Percentiles rank a stretch among this genome's conserved stretches.
phyloP scores from a whole-genome alignment of 768 basidiomycete species.

The Psilocybe tampanensis region DNA sequence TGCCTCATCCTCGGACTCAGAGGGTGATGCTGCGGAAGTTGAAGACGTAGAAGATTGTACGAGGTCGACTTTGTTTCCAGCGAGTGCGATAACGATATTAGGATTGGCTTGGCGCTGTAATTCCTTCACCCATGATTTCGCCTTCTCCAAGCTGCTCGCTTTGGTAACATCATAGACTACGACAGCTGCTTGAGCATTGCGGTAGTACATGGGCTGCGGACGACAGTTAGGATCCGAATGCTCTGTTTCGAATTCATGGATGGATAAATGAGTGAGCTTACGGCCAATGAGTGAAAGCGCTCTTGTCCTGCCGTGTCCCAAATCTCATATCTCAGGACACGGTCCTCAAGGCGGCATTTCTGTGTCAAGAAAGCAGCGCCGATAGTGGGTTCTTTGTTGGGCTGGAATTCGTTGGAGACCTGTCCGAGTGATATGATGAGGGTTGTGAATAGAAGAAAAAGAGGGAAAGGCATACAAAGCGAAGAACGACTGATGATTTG shows the following conservation, averaged over 20 bases:
- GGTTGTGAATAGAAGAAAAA: background rate
- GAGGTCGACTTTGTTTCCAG: constrained; percentile 96
- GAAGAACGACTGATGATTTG: constrained; percentile 97
- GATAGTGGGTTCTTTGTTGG: constrained; percentile 98
- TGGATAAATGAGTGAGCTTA: constrained; percentile 39
- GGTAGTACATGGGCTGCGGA: constrained; percentile 93
- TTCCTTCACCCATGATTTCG: constrained; percentile 99
- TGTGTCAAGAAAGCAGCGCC: constrained; percentile 96
- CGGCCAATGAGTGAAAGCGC: constrained; percentile 96
- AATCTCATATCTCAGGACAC: constrained; percentile 91
- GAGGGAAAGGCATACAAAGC: constrained; percentile 69
- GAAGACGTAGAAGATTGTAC: constrained; percentile 67
- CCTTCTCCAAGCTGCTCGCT: constrained; percentile 93
- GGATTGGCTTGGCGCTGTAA: constrained; percentile 98
- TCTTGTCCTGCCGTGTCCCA: constrained; percentile 98
- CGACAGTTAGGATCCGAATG: constrained; percentile 15
- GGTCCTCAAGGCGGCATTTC: constrained; percentile 94
- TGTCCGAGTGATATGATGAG: constrained; percentile 30
- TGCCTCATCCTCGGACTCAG: constrained; percentile 86
- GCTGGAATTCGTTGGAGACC: constrained; percentile 98
- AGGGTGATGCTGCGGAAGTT: constrained; percentile 45
- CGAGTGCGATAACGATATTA: constrained; percentile 98
- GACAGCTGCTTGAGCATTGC: constrained; percentile 96
- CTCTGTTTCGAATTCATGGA: background rate
- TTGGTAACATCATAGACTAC: constrained; percentile 99